A percentile compares a stretch with the other conserved stretches of the same genome.
Evolutionary conservation across 2,329 filamentous ascomycete species (phyloP).

Genomic region (Colletotrichum tabaci): DNA sequence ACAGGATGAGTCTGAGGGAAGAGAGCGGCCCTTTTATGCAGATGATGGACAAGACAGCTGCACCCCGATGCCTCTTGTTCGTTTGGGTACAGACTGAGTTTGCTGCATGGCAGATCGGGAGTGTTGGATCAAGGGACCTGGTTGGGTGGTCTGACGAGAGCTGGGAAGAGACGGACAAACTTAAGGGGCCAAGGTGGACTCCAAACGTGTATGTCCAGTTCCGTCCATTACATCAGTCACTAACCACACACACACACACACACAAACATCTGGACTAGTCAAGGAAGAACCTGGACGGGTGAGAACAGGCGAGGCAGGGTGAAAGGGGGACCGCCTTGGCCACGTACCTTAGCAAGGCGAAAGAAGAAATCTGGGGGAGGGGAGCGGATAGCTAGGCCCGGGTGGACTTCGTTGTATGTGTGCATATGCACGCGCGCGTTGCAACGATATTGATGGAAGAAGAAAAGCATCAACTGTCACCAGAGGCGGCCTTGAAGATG

Average conservation of each 20-base stretch:
- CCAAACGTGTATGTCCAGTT: too few relatives aligned
- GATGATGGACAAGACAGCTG: conserved; percentile 1
- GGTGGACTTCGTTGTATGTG: conserved; percentile 9
- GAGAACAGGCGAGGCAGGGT: neutral
- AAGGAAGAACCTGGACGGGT: neutral
- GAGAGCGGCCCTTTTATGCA: conserved; percentile 34
- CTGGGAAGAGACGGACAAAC: conserved; percentile 4
- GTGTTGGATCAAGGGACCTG: conserved; percentile 14
- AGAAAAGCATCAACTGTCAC: conserved; percentile 16
- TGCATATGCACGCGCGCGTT: neutral
- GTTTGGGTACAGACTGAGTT: conserved; percentile 9
- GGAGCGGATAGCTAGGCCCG: neutral
- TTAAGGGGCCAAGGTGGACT: neutral
- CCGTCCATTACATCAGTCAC: neutral
- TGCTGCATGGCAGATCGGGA: conserved; percentile 7
- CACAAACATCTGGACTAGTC: neutral
- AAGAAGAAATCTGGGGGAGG: conserved; percentile 14
- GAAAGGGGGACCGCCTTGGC: neutral
- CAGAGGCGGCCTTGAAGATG: neutral
- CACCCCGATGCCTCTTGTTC: conserved; percentile 1
- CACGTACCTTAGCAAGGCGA: neutral
- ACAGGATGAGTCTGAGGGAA: neutral
- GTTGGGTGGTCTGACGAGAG: conserved; percentile 8
- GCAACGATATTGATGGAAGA: conserved; percentile 38
- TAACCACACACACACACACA: neutral